Base-by-base conservation (phyloP, 139 green algal species). In the Nannochloris sp. region DNA sequence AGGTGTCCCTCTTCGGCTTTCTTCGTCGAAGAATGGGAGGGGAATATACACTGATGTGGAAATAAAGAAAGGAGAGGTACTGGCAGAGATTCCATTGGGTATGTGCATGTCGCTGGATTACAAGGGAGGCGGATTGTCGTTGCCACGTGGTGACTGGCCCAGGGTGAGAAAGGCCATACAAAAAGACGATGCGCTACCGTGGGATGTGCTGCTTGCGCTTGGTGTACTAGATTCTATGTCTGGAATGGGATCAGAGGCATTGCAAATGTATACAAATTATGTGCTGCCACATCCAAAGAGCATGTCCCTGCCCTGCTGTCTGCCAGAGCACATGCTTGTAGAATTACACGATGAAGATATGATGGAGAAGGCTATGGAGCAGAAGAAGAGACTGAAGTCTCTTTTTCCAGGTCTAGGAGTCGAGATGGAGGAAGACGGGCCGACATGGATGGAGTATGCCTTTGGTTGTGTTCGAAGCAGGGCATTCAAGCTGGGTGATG, bases 121-220 rank as follows among this genome's bases (percentile, higher is more conserved):
- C 24, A 24, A 59, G 3, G 31, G n/a, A 1, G 15, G 24, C 18
- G 76, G 79, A 9, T 48, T 81, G 29, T 34, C 48, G 2, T 40
- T 83, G 25, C 71, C 73, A 14, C 5, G 60, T 1, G 73, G 18
- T 18, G n/a, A 34, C 7, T 77, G 70, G 70, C 57, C 48, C 1
- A 37, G 70, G 0, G 23, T 77, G 36, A 25, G 34, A 40, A 16
- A 55, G 18, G 59, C 23, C 7, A 19, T 82, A 31, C 34, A 24
- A 48, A 68, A 70, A 53, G 59, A 70, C 4, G 69, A 81, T 19
- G 44, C 72, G 0, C 57, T 85, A 23, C 68, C 73, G 4, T 87
- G 83, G 83, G 81, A 89, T 62, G 21, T 89, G 5, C 60, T 88
- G n/a, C 56, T 80, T 46, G 74, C 77, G 0, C 59, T 89, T 18